Evolutionary conservation across 768 basidiomycete species (phyloP).

Genomic region (Naganishia vishniacii): DNA sequence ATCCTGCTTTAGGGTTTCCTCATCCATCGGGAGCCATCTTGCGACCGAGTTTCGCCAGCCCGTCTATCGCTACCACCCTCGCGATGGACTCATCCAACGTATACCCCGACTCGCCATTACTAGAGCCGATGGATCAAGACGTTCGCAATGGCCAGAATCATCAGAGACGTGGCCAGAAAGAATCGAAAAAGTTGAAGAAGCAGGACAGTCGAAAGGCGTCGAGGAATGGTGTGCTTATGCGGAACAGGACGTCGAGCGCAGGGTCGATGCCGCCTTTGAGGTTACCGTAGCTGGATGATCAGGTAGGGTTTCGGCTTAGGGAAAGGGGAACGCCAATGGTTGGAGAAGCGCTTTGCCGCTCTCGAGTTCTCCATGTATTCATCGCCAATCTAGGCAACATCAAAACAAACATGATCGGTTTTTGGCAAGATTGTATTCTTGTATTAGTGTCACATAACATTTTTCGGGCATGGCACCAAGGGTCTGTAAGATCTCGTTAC

Average conservation of each 20-base stretch:
- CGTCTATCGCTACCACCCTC: constrained; percentile 26
- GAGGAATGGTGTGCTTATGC: constrained; percentile 13
- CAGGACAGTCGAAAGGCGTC: constrained; percentile 11
- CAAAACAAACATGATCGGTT: too few species aligned
- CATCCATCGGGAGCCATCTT: constrained; percentile 15
- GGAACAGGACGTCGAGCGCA: constrained; percentile 22
- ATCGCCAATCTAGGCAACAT: too few species aligned
- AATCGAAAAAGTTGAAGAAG: not conserved
- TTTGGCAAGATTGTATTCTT: too few species aligned
- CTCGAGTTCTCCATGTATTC: too few species aligned
- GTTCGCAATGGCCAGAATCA: not conserved
- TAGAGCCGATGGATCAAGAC: constrained; percentile 19
- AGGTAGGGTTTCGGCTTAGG: too few species aligned
- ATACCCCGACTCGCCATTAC: constrained; percentile 22
- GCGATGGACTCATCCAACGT: constrained; percentile 9
- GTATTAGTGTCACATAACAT: too few species aligned
- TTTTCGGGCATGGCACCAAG: too few species aligned
- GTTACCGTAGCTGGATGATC: not conserved
- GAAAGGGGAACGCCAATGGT: too few species aligned
- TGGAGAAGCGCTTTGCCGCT: too few species aligned
- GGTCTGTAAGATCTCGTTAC: too few species aligned
- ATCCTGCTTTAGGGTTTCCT: not conserved
- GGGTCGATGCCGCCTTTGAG: constrained; percentile 23
- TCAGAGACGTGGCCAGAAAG: not conserved
- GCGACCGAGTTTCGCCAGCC: constrained; percentile 23